Base-by-base conservation (phyloP, 768 basidiomycete genomes). In the Trichaptum fuscoviolaceum region DNA sequence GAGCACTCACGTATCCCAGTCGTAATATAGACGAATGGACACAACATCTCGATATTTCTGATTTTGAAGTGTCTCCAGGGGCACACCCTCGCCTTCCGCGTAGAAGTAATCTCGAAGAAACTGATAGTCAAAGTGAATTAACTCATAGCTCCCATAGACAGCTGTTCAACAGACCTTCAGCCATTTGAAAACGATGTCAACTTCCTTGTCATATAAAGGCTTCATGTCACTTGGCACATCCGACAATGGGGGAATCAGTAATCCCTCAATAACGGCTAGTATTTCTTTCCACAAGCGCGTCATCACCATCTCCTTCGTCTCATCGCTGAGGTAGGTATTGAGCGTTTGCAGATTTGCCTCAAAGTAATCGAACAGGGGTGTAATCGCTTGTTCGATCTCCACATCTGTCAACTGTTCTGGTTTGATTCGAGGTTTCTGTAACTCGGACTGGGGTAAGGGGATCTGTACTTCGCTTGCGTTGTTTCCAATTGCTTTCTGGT, bases 121-220 rank as follows among this genome's bases (percentile, higher is more conserved):
- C 93, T 96, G 68, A 7, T 3, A 63, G 8, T 15, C 60, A 20
- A 52, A 2, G 6, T 7, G 63, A 7, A 25, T 30, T 66, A 34
- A 66, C 68, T 23, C 72, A 63, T 20, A 7, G 24, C 15, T 27
- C 7, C 34, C 20, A 66, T 30, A 59, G 52, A 58, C 9, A 17
- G n/a, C 6, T 6, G 7, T 18, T 42, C 68, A n/a, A 71, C 77
- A 20, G 66, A 92, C 95, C 87, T 95, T 96, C 64, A 99, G 76
- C 94, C 97, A 98, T 75, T 95, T 96, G 81, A 98, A 94, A n/a
- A 96, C 96, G 67, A 98, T 90, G 74, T 99, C 97, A 42, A 99
- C 92, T 78, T 98, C 97, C 77, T 96, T 96, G 72, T 99, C 97
- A 27, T 84, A 89, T 73, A 99, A 75, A 0, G 95, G 90, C 70